A percentile compares a stretch with the other conserved stretches of the same genome.
Evolutionary conservation across 805 yeast species (phyloP).

Genomic region (Lipomyces japonicus): DNA sequence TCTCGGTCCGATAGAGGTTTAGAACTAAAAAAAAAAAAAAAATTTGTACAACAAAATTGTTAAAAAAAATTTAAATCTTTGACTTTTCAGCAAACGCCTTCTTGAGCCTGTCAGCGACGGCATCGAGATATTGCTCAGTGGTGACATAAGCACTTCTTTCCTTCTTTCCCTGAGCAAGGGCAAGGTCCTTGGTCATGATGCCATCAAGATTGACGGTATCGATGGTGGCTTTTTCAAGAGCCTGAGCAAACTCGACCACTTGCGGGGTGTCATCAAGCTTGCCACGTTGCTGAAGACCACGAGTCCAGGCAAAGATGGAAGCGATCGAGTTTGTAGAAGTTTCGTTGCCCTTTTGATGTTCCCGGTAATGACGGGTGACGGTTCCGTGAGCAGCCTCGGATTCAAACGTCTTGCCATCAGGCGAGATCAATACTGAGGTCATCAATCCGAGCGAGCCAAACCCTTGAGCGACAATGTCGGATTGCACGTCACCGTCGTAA

Average conservation of each 20-base stretch:
- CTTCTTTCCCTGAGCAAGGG: constrained; percentile 82
- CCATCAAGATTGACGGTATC: constrained; percentile 81
- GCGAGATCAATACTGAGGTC: constrained; percentile 96
- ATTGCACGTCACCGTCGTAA: constrained; percentile 96
- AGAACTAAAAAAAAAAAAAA: background rate
- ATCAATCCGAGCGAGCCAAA: constrained; percentile 94
- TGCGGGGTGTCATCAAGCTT: constrained; percentile 81
- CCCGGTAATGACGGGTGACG: constrained; percentile 94
- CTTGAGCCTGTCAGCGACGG: constrained; percentile 45
- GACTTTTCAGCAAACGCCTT: constrained; percentile 15
- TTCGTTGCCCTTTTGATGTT: constrained; percentile 93
- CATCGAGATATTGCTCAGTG: constrained; percentile 85
- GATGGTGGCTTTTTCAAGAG: constrained; percentile 75
- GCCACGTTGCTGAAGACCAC: constrained; percentile 92
- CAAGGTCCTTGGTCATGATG: constrained; percentile 94
- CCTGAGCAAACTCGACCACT: constrained; percentile 73
- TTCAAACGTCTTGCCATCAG: constrained; percentile 94
- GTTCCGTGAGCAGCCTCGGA: constrained; percentile 99
- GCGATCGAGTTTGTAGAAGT: constrained; percentile 97
- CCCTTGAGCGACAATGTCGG: constrained; percentile 97
- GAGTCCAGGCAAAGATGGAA: constrained; percentile 94
- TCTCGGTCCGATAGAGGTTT: too few relatives aligned
- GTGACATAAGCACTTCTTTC: constrained; percentile 79
- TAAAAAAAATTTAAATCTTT: constrained; percentile 6
- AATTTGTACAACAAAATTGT: background rate